Evolutionary conservation across 352 stramenopile species (phyloP), one percentile per base, ranked within the genome.

Genomic region (Halophytophthora batemanensis): DNA sequence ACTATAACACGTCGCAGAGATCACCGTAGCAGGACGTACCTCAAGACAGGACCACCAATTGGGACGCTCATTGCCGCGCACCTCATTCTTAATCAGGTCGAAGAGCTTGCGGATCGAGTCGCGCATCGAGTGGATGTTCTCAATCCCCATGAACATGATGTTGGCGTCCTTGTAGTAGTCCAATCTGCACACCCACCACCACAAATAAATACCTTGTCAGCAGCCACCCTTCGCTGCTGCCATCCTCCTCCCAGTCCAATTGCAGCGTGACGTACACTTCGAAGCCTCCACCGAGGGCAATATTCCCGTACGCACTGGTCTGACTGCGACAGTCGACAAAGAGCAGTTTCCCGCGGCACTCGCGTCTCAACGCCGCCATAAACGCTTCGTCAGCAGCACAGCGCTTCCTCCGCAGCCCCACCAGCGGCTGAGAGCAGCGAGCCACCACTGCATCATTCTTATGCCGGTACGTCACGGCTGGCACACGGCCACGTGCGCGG

Each of bases 91-190:
- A 50, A 93, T 86, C 37, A 93, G 54, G 50, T 95, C 83, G 58
- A 86, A 87, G 3, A 89, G 65, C 55, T 87, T 87, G 31, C 76
- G 79, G 28, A 90, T 81, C 22, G 82, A 87, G 77, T 94, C 84
- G 19, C 78, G 75, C 79, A 98, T 93, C 0, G 85, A 93, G 50
- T 98, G 90, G 35, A 98, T 98, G 69, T 98, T 97, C 37, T 93
- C 82, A 57, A 98, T 97, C 0, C 87, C 82, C 71, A 96, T 90
- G 51, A 88, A 85, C 64, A 79, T 76, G 45, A 87, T 91, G 53
- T 69, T 77, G 4, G 75, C 78, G 45, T 90, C 80, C 22, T 76
- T 71, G 58, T 91, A 96, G 57, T 92, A 96, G 54, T 91, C 80
- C 67, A 74, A 33, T 14, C 58, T 83, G 55, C 35, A 47, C 18